A percentile compares a stretch with the other conserved stretches of the same genome.
Evolutionary conservation across 2,329 filamentous ascomycete species (phyloP).

Genomic region (Pseudogymnoascus sp.): DNA sequence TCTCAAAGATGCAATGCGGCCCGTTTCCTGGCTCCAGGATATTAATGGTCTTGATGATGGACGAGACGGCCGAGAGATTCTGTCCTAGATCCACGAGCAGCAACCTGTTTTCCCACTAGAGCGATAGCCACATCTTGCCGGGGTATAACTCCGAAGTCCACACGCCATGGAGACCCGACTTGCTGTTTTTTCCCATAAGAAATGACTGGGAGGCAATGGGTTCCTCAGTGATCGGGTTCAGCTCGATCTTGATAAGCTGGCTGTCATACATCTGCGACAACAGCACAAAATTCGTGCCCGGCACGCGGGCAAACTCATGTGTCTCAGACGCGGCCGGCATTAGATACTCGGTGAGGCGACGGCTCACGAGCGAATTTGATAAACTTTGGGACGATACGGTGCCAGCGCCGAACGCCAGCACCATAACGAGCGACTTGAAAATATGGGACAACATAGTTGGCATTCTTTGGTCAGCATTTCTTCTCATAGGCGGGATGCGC

Average conservation of each 20-base stretch:
- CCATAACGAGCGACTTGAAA: constrained; percentile 1
- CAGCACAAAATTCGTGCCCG: constrained; percentile 8
- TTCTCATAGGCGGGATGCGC: not conserved
- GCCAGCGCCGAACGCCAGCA: constrained; percentile 7
- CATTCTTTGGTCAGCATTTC: not conserved
- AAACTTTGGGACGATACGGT: not conserved
- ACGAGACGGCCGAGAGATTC: not conserved
- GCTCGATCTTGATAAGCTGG: constrained; percentile 10
- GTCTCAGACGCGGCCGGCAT: constrained; percentile 3
- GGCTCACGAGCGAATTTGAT: constrained; percentile 8
- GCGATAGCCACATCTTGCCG: constrained; percentile 8
- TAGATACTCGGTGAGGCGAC: constrained; percentile 9
- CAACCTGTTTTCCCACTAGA: constrained; percentile 8
- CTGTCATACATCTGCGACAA: constrained; percentile 7
- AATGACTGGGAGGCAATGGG: constrained; percentile 6
- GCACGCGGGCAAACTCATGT: constrained; percentile 9
- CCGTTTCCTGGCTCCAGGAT: constrained; percentile 8
- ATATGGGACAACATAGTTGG: not conserved
- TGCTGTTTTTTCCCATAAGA: constrained; percentile 4
- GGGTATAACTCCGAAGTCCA: constrained; percentile 5
- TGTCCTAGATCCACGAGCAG: constrained; percentile 5
- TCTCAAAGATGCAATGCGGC: constrained; percentile 9
- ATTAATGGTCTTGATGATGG: constrained; percentile 7
- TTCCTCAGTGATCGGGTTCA: constrained; percentile 8
- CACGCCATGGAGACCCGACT: constrained; percentile 4